Conservation (phyloP, 805 yeast genomes). For the Candida ficus region DNA sequence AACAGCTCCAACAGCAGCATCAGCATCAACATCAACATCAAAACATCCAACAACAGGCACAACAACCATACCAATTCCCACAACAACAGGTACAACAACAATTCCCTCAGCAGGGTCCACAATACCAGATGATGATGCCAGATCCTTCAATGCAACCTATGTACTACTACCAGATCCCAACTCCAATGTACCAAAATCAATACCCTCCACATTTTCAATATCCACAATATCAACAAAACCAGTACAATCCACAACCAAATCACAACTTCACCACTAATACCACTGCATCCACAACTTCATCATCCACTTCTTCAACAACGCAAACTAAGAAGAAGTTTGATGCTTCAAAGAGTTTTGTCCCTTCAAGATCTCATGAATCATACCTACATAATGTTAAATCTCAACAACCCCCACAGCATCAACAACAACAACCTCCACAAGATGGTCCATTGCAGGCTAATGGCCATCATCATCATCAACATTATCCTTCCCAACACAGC, state of each 20-base stretch:
- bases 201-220: neutral
- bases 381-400: no score
- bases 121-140: no score
- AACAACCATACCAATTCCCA: neutral
- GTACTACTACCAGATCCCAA: no score
- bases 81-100: neutral
- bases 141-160: no score
- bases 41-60: neutral
- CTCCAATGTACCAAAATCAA: no score
- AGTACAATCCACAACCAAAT: no score
- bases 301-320: neutral
- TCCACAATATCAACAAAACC: neutral
- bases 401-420: constrained; percentile 2
- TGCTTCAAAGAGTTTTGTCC: neutral
- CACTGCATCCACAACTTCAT: neutral
- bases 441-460: neutral
- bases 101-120: no score
- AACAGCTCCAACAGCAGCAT: neutral
- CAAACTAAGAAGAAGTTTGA: neutral
- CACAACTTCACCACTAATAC: neutral
- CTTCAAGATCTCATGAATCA: neutral
- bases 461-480: neutral
- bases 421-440: constrained; percentile 1
- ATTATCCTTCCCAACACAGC: no score
- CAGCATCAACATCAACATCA: neutral